Evolutionary conservation across 768 basidiomycete genomes (phyloP), one percentile per base, ranked within the genome.

Genomic region (Lactarius sp.): DNA sequence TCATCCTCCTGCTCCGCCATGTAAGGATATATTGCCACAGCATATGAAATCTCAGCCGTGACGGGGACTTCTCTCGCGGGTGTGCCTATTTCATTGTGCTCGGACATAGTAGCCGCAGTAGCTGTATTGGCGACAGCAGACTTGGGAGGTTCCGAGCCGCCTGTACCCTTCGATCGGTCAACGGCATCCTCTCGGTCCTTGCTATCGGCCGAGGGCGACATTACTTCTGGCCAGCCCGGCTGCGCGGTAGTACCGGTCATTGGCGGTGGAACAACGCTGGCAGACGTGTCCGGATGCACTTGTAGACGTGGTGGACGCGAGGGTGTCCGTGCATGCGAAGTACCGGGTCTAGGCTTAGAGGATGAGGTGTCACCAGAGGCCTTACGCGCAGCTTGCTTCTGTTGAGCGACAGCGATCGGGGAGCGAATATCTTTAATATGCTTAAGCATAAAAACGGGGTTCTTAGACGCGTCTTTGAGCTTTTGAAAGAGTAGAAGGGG

Each of bases 1-100:
- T 99, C 97, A 73, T 98, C 97, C 61, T 97, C 94, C 73, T 97
- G 89, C 75, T 98, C 97, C 6, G 96, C 94, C 85, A 95, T 90
- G 74, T 99, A 98, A 51, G 97, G 97, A 72, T 99, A 98, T 69
- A 98, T 98, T 36, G 95, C 94, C 39, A 99, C 92, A 2, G 96
- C 95, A 71, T 97, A 99, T 12, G 94, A 94, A 20, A 94, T 81
- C 14, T 85, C 86, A 7, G 74, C 70, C 12, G 72, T 71, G 2
- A 73, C 70, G 16, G 74, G 74, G 53, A 75, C 70, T 64, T 75
- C 75, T 49, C 74, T 60, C 16, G 70, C 72, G 36, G 69, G 65
- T 0, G 69, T 62, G 44, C 69, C 63, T n/a, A 64, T 41, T 14
- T 73, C 70, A 47, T 55, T 61, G 22, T 63, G 63, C 13, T 66